These are phyloP conservation scores for Ophiognomonia clavigignenti-juglandacearum DNA, from an alignment of 2,329 filamentous ascomycete species.

Conservation along the genomic window DNA sequence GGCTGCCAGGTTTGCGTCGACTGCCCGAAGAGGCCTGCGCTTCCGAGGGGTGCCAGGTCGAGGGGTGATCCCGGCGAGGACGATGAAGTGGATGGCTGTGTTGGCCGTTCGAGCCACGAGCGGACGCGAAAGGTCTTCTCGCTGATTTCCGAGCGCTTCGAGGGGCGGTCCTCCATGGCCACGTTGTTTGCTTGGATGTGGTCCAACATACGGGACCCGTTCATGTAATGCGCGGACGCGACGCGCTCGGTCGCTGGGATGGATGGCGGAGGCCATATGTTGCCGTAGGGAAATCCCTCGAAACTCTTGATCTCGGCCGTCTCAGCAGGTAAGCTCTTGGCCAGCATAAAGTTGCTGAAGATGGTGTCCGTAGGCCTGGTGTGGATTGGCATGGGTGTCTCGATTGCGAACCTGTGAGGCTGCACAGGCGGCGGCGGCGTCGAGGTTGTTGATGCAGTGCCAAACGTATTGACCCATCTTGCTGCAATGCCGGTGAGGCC, in stretches of 20 bases:
- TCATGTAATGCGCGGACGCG: conserved; percentile 22
- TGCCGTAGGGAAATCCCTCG: conserved; percentile 37
- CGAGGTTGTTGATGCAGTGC: not conserved
- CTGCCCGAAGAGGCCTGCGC: conserved; percentile 18
- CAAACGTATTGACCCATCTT: not conserved
- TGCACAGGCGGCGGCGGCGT: not conserved
- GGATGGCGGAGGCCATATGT: conserved; percentile 71
- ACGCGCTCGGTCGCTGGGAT: conserved; percentile 61
- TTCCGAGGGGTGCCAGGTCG: conserved; percentile 2
- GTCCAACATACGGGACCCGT: not conserved
- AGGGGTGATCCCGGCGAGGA: not conserved
- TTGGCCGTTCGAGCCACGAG: conserved; percentile 67
- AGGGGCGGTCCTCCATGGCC: conserved; percentile 34
- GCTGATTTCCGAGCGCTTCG: conserved; percentile 54
- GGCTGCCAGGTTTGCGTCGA: conserved; percentile 13
- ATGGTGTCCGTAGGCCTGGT: conserved; percentile 41
- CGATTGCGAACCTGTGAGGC: conserved; percentile 39
- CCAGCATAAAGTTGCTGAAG: conserved; percentile 64
- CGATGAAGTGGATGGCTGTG: conserved; percentile 19
- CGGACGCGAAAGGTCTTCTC: conserved; percentile 69
- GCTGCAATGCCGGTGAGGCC: not conserved
- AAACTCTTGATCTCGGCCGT: conserved; percentile 26
- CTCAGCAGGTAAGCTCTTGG: conserved; percentile 42
- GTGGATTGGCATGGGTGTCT: conserved; percentile 49
- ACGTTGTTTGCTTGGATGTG: conserved; percentile 21